A percentile compares a stretch with the other conserved stretches of the same genome.
Conservation (phyloP, 306 rosid species). For the Inga oerstediana region DNA sequence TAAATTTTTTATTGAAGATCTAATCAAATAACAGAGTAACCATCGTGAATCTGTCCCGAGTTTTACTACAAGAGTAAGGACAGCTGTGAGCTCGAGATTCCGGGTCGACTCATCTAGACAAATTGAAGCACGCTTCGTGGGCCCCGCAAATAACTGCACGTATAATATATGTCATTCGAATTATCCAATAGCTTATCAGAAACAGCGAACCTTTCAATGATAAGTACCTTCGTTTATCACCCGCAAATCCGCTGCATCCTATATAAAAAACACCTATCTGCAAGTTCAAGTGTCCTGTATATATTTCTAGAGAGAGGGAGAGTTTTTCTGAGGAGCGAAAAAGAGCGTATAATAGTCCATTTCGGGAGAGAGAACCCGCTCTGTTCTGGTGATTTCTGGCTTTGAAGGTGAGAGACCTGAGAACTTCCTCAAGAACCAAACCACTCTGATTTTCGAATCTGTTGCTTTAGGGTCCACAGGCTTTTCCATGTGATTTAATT, state of each 20-base stretch:
- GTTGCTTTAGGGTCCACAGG: slow-evolving; percentile 32
- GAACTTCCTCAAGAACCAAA: slow-evolving; percentile 31
- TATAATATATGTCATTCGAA: fast-evolving
- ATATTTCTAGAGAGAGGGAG: slow-evolving; percentile 52
- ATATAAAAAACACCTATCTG: slow-evolving; percentile 66
- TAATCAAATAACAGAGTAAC: background rate
- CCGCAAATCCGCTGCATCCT: slow-evolving; percentile 54
- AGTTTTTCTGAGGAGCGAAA: slow-evolving; percentile 29
- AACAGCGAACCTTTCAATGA: background rate
- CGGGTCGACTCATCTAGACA: slow-evolving; percentile 76
- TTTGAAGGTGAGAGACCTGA: slow-evolving; percentile 71
- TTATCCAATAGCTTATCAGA: background rate
- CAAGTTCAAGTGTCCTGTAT: slow-evolving; percentile 56
- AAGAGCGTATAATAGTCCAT: slow-evolving; percentile 44
- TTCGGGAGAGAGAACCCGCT: slow-evolving; percentile 26
- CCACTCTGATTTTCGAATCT: slow-evolving; percentile 59
- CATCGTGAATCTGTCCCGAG: background rate
- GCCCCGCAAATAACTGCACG: slow-evolving; percentile 42
- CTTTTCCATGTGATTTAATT: slow-evolving; percentile 37
- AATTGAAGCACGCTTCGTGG: slow-evolving; percentile 78
- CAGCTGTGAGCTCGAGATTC: slow-evolving; percentile 88
- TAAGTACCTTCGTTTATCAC: fast-evolving
- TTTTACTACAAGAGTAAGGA: slow-evolving; percentile 50
- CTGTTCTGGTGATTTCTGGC: slow-evolving; percentile 43
- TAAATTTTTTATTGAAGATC: background rate